These are phyloP conservation scores for Peronospora destructor DNA, from an alignment of 352 stramenopile species.

Conservation along the genomic window DNA sequence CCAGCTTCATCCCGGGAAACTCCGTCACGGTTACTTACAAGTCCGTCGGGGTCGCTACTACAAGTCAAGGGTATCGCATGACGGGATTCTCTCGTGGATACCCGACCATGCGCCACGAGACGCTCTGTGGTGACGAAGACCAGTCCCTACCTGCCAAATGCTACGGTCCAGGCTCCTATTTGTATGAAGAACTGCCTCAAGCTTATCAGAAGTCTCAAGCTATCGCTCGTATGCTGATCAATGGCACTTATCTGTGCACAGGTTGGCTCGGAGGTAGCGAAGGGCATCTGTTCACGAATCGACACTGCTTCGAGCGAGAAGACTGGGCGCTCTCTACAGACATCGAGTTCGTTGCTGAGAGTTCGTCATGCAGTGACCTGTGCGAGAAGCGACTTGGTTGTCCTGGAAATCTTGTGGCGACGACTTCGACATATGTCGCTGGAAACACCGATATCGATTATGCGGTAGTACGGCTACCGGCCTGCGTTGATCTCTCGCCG, in stretches of 20 bases:
- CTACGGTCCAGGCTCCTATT: slow-evolving; percentile 22
- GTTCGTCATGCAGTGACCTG: slow-evolving; percentile 35
- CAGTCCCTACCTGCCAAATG: slow-evolving; percentile 51
- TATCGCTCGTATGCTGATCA: slow-evolving; percentile 54
- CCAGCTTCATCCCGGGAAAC: slow-evolving; percentile 37
- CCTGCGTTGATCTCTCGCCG: slow-evolving; percentile 21
- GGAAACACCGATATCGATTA: slow-evolving; percentile 43
- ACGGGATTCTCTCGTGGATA: slow-evolving; percentile 40
- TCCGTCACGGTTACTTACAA: slow-evolving; percentile 45
- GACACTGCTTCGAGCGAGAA: slow-evolving; percentile 47
- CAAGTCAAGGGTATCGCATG: slow-evolving; percentile 33
- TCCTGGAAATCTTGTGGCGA: slow-evolving; percentile 38
- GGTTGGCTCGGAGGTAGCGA: slow-evolving; percentile 56
- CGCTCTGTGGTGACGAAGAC: slow-evolving; percentile 45
- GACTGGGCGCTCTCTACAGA: slow-evolving; percentile 30
- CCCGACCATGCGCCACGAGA: slow-evolving; percentile 25
- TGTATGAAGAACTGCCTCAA: slow-evolving; percentile 23
- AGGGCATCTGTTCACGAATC: slow-evolving; percentile 66
- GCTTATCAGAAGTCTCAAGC: slow-evolving; percentile 39
- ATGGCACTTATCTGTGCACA: slow-evolving; percentile 45
- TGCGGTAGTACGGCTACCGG: slow-evolving; percentile 46
- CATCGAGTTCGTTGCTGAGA: slow-evolving; percentile 58
- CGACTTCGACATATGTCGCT: slow-evolving; percentile 36
- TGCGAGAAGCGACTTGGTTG: slow-evolving; percentile 42
- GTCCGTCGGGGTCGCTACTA: slow-evolving; percentile 4